A percentile compares a stretch with the other conserved stretches of the same genome.
Conservation (phyloP, 2,329 filamentous ascomycete species). For the Sporothrix pseudoabietina region DNA sequence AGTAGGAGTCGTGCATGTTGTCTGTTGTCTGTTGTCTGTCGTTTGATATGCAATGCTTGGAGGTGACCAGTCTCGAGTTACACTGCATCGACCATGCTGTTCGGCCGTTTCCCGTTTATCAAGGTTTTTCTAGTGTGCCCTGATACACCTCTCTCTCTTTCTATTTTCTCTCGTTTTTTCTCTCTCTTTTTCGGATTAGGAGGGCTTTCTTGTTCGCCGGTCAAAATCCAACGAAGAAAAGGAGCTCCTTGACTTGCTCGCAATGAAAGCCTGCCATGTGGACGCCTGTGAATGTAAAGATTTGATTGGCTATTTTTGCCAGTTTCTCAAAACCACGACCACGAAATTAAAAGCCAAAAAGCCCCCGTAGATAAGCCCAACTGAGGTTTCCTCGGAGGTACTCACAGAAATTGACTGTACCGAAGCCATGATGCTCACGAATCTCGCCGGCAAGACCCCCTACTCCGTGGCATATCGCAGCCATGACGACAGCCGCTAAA, state of each 20-base stretch:
- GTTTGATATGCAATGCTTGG: neutral
- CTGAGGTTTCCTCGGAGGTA: neutral
- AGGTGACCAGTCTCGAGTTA: constrained; percentile 12
- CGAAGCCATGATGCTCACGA: neutral
- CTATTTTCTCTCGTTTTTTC: no score
- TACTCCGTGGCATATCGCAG: neutral
- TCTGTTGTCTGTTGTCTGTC: neutral
- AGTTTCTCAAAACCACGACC: no score
- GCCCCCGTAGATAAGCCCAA: neutral
- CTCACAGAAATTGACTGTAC: no score
- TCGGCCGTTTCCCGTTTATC: neutral
- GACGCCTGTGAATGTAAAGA: neutral
- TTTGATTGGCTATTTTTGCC: neutral
- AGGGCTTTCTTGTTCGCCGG: no score
- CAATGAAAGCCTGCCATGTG: neutral
- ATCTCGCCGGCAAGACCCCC: constrained; percentile 6
- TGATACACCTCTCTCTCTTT: no score
- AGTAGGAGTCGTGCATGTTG: neutral
- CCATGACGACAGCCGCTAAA: neutral
- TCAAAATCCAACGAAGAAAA: no score
- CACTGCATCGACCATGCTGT: constrained; percentile 18
- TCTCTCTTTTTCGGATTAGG: no score
- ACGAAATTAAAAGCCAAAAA: neutral
- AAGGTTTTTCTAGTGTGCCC: neutral
- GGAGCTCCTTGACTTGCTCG: neutral